These are phyloP conservation scores for Xylaria bambusicola DNA, from an alignment of 495 filamentous ascomycete species.

Conservation along the genomic window DNA sequence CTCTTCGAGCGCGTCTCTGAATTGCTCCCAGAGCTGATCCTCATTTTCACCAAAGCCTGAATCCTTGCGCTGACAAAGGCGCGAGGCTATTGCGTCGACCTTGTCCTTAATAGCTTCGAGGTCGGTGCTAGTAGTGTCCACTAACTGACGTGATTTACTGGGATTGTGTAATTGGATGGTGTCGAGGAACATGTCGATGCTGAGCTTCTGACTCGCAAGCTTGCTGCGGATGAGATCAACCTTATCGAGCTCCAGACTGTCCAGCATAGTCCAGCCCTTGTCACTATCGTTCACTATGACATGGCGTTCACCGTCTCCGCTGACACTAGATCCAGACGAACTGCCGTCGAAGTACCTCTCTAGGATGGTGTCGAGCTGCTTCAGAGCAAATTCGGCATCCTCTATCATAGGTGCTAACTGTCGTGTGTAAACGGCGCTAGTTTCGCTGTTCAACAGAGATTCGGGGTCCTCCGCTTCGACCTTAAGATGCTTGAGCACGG, in stretches of 20 bases:
- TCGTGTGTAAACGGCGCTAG: constrained; percentile 39
- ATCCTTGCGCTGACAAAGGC: constrained; percentile 42
- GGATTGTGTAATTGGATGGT: constrained; percentile 47
- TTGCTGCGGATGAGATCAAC: constrained; percentile 40
- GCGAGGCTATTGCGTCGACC: constrained; percentile 52
- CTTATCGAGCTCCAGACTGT: constrained; percentile 35
- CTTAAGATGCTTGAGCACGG: constrained; percentile 50
- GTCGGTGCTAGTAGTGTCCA: constrained; percentile 29
- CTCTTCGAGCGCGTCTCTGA: constrained; percentile 52
- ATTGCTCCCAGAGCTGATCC: constrained; percentile 55
- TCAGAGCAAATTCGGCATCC: constrained; percentile 51
- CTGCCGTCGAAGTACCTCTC: constrained; percentile 35
- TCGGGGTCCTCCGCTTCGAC: constrained; percentile 51
- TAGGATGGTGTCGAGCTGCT: constrained; percentile 49
- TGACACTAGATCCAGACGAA: constrained; percentile 9
- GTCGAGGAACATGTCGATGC: constrained; percentile 50
- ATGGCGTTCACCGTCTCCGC: constrained; percentile 16
- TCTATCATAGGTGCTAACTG: constrained; percentile 48
- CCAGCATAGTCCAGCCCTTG: constrained; percentile 32
- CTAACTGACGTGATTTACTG: constrained; percentile 32
- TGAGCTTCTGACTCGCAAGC: constrained; percentile 42
- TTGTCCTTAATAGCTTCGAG: constrained; percentile 50
- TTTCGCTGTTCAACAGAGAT: constrained; percentile 46
- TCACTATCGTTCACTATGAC: constrained; percentile 26
- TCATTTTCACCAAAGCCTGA: constrained; percentile 42